Evolutionary conservation across 2,329 filamentous ascomycete genomes (phyloP).

Genomic region (Diaporthe caulivora): DNA sequence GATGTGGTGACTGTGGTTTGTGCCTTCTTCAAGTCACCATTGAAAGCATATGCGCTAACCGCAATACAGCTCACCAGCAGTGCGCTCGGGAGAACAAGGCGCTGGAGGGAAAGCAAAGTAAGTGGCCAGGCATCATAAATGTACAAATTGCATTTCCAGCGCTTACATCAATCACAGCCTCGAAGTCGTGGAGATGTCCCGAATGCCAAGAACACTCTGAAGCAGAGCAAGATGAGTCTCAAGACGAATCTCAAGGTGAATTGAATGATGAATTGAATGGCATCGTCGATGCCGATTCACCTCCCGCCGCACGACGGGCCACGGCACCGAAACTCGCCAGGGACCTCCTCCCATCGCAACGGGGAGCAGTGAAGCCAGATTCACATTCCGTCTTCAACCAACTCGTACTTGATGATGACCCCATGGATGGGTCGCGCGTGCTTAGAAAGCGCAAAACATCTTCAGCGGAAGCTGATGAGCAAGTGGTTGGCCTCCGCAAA

Average conservation of each 20-base stretch:
- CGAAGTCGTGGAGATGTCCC: slow-evolving; percentile 64
- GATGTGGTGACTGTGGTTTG: slow-evolving; percentile 87
- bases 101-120: slow-evolving; percentile 74
- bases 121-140: slow-evolving; percentile 46
- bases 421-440: slow-evolving; percentile 81
- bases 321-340: slow-evolving; percentile 76
- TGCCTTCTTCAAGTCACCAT: slow-evolving; percentile 43
- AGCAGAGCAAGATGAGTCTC: slow-evolving; percentile 45
- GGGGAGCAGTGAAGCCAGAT: slow-evolving; percentile 73
- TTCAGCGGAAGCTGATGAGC: slow-evolving; percentile 74
- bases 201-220: slow-evolving; percentile 55
- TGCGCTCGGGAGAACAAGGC: slow-evolving; percentile 82
- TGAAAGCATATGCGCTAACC: slow-evolving; percentile 49
- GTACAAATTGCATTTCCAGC: slow-evolving; percentile 40
- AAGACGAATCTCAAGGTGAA: slow-evolving; percentile 34
- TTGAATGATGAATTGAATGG: slow-evolving; percentile 46
- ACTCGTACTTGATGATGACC: slow-evolving; percentile 77
- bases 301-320: slow-evolving; percentile 62
- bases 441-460: slow-evolving; percentile 89
- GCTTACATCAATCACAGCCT: slow-evolving; percentile 47
- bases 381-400: slow-evolving; percentile 85
- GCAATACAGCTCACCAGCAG: slow-evolving; percentile 83
- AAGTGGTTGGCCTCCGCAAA: slow-evolving; percentile 66
- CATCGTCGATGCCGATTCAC: slow-evolving; percentile 49
- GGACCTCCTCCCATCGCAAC: slow-evolving; percentile 78